Conservation (phyloP, 1,139 yeast genomes). For the Hansenula anomala region DNA sequence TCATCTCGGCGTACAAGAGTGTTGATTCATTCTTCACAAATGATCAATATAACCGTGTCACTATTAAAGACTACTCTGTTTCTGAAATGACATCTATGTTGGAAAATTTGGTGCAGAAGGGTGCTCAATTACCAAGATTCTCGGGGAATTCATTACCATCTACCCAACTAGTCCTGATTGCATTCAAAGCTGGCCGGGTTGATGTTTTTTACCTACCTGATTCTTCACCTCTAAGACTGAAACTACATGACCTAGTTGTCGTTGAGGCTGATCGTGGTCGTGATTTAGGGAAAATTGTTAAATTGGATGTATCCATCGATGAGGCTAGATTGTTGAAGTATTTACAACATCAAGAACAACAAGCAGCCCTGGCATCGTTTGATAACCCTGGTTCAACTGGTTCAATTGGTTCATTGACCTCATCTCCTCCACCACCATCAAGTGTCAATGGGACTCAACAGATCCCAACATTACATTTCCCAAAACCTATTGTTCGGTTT, state of each 20-base stretch:
- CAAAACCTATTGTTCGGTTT: slow-evolving; percentile 71
- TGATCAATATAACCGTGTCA: slow-evolving; percentile 19
- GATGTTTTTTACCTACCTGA: slow-evolving; percentile 76
- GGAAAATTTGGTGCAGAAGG: slow-evolving; percentile 10
- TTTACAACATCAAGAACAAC: slow-evolving; percentile 44
- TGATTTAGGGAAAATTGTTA: slow-evolving; percentile 79
- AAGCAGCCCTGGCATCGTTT: slow-evolving; percentile 35
- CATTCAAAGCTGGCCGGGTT: slow-evolving; percentile 81
- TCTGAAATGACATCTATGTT: slow-evolving; percentile 3
- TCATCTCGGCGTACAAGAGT: slow-evolving; percentile 15
- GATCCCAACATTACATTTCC: slow-evolving; percentile 29
- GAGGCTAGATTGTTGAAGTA: slow-evolving; percentile 82
- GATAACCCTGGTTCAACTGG: slow-evolving; percentile 20
- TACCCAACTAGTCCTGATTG: slow-evolving; percentile 57
- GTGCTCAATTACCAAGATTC: slow-evolving; percentile 16
- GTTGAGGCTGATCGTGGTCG: slow-evolving; percentile 97
- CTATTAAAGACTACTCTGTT: slow-evolving; percentile 13
- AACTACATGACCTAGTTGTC: slow-evolving; percentile 75
- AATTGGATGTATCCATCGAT: slow-evolving; percentile 62
- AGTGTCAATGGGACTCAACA: slow-evolving; percentile 10
- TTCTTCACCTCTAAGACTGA: slow-evolving; percentile 45
- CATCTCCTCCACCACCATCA: slow-evolving; percentile 9
- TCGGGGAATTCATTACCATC: slow-evolving; percentile 22
- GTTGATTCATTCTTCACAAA: slow-evolving; percentile 19
- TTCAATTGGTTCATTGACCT: slow-evolving; percentile 21